Evolutionary conservation across 257 asterid genomes (phyloP).

Genomic region (Nicotiana benthamiana): DNA sequence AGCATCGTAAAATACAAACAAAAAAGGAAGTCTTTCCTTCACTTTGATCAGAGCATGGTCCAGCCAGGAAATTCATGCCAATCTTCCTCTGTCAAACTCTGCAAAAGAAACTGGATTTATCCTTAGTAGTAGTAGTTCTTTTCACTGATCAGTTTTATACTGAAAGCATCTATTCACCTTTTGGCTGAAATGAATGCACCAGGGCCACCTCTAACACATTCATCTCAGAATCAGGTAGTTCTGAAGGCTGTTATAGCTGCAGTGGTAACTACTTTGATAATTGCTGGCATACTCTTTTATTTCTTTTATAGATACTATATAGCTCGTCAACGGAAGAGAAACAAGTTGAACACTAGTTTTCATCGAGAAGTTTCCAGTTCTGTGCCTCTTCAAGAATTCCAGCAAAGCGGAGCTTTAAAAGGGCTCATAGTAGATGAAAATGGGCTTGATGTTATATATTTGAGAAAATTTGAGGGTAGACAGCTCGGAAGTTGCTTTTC

Average conservation of each 20-base stretch:
- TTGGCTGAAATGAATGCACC: not conserved
- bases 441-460: slow-evolving; percentile 60
- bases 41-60: not conserved
- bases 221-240: slow-evolving; percentile 24
- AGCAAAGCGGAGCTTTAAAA: slow-evolving; percentile 37
- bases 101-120: not conserved
- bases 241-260: slow-evolving; percentile 39
- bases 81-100: not conserved
- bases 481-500: slow-evolving; percentile 39
- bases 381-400: slow-evolving; percentile 26
- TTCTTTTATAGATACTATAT: slow-evolving; percentile 24
- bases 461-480: slow-evolving; percentile 35
- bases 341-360: slow-evolving; percentile 32
- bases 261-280: slow-evolving; percentile 29
- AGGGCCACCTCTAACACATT: slow-evolving; percentile 11
- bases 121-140: not conserved
- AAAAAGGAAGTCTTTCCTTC: not conserved
- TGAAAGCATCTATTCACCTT: not conserved
- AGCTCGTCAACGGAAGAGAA: slow-evolving; percentile 20
- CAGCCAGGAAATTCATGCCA: not conserved
- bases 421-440: slow-evolving; percentile 66
- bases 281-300: slow-evolving; percentile 32
- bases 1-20: not conserved
- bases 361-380: slow-evolving; percentile 25
- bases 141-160: not conserved